These are phyloP conservation scores for Tilletia walkeri DNA, from an alignment of 1,284 basidiomycete genomes.

Conservation along the genomic window DNA sequence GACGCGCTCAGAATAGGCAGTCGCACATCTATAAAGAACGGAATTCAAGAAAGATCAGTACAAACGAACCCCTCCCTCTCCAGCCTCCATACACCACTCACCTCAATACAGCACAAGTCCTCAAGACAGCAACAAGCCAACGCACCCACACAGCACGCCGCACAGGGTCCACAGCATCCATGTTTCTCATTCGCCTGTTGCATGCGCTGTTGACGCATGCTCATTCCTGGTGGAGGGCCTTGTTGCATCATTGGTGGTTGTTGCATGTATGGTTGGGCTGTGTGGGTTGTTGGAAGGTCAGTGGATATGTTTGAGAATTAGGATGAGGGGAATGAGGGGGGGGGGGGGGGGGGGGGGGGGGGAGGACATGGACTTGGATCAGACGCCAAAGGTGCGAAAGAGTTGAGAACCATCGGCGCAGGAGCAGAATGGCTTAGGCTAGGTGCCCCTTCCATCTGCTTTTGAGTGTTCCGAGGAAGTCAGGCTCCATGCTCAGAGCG, in stretches of 20 bases:
- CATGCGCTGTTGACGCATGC: slow-evolving; percentile 1
- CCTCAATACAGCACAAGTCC: slow-evolving; percentile 6
- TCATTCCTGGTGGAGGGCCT: not conserved
- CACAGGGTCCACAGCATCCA: slow-evolving; percentile 17
- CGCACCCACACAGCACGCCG: slow-evolving; percentile 17
- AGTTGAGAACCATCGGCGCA: no score
- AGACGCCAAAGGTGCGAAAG: no score
- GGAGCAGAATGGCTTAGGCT: no score
- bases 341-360: no score
- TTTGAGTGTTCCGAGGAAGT: no score
- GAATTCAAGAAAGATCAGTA: not conserved
- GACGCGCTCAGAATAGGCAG: not conserved
- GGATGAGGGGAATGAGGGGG: no score
- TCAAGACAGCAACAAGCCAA: slow-evolving; percentile 11
- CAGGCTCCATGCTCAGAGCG: no score
- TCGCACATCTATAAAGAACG: not conserved
- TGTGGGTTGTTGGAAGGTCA: no score
- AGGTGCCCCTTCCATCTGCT: no score
- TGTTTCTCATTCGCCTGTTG: slow-evolving; percentile 1
- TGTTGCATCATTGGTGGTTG: slow-evolving; percentile 12
- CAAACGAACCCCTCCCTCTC: not conserved
- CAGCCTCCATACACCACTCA: not conserved
- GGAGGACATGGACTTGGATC: no score
- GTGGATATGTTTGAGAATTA: no score
- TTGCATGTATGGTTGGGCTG: slow-evolving; percentile 13